These are phyloP conservation scores for Emmonsia crescens DNA, from an alignment of 2,329 filamentous ascomycete genomes.

Conservation along the genomic window DNA sequence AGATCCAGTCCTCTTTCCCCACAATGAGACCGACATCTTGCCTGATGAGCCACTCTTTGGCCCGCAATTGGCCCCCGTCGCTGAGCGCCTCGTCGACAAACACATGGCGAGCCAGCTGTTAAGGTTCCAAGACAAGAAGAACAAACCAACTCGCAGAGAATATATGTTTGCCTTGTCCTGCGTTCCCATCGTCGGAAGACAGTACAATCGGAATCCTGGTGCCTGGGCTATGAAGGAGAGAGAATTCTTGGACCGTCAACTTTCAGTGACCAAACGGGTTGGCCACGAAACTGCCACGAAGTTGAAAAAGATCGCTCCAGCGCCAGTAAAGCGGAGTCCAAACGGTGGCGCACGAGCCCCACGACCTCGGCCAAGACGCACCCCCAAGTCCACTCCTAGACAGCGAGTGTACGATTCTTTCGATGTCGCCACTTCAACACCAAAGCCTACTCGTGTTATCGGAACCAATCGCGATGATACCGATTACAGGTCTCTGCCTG, in stretches of 20 bases:
- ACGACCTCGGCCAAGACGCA: slow-evolving; percentile 26
- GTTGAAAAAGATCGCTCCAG: slow-evolving; percentile 33
- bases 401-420: slow-evolving; percentile 30
- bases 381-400: slow-evolving; percentile 32
- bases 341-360: slow-evolving; percentile 17
- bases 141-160: slow-evolving; percentile 35
- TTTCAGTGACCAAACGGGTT: slow-evolving; percentile 31
- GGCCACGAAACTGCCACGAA: slow-evolving; percentile 20
- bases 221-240: slow-evolving; percentile 34
- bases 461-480: slow-evolving; percentile 68
- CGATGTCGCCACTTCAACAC: slow-evolving; percentile 25
- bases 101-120: slow-evolving; percentile 35
- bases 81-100: slow-evolving; percentile 31
- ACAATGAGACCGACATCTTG: slow-evolving; percentile 22
- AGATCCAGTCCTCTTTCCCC: slow-evolving; percentile 35
- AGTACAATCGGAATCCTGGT: slow-evolving; percentile 35
- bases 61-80: slow-evolving; percentile 16
- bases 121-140: slow-evolving; percentile 29
- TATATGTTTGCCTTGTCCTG: slow-evolving; percentile 35
- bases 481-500: slow-evolving; percentile 59
- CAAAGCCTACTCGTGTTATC: slow-evolving; percentile 34
- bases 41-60: slow-evolving; percentile 19
- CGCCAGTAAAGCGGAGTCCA: slow-evolving; percentile 23
- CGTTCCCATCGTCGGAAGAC: slow-evolving; percentile 31
- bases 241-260: slow-evolving; percentile 31